phyloP scores from a whole-genome alignment of 164 flowering plant species.

The Echeveria elegans region DNA sequence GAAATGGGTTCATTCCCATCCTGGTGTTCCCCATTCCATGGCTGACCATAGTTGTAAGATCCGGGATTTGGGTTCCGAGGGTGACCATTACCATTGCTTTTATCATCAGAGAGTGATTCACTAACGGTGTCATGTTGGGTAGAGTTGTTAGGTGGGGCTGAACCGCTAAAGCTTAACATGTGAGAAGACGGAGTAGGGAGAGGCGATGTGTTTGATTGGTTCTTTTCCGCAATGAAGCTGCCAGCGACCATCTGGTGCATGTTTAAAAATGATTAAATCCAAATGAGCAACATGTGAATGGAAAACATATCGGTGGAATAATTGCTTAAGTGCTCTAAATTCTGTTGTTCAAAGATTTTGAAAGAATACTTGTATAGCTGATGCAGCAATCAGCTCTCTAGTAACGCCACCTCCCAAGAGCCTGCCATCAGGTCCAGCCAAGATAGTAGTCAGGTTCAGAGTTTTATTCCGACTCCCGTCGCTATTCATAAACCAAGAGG shows the following conservation, averaged over 20 bases:
- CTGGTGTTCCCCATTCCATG: constrained; percentile 44
- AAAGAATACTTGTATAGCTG: constrained; percentile 56
- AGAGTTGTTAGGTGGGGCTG: constrained; percentile 34
- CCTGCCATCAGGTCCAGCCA: constrained; percentile 71
- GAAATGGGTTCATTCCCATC: constrained; percentile 17
- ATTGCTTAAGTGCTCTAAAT: not conserved
- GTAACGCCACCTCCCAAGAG: constrained; percentile 85
- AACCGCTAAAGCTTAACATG: constrained; percentile 39
- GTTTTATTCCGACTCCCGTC: constrained; percentile 41
- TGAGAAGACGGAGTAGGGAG: constrained; percentile 30
- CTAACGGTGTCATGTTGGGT: constrained; percentile 48
- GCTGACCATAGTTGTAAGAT: constrained; percentile 22
- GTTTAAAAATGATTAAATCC: not conserved
- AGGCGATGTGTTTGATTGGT: constrained; percentile 38
- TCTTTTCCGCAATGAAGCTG: constrained; percentile 62
- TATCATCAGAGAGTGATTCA: constrained; percentile 49
- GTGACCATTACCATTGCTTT: constrained; percentile 31
- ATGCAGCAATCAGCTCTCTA: constrained; percentile 64
- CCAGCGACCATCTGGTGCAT: constrained; percentile 58
- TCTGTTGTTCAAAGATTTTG: not conserved
- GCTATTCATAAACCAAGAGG: constrained; percentile 42
- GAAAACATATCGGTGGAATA: not conserved
- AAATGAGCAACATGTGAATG: not conserved
- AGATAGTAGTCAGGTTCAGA: constrained; percentile 62
- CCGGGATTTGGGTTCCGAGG: constrained; percentile 15